Evolutionary conservation across 2,329 filamentous ascomycete genomes (phyloP), one percentile per base, ranked within the genome.

Genomic region (Lasiodiplodia sp.): DNA sequence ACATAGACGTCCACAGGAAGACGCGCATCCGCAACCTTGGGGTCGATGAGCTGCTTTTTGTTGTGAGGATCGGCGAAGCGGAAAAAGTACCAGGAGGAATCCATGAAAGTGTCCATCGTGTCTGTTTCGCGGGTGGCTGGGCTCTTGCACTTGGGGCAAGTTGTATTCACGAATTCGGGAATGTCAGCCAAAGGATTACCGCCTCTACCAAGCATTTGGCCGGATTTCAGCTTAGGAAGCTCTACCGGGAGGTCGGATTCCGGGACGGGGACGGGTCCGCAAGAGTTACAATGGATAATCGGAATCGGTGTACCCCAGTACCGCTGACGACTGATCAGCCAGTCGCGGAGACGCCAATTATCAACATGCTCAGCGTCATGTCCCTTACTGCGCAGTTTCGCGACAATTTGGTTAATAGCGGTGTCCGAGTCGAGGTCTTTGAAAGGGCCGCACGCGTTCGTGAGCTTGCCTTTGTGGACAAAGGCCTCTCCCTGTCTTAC

Each of bases 21-120:
- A 18, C 83, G 82, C 7, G 76, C 75, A 70, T 86, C 82, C 14
- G 87, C 87, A 12, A 84, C 84, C 21, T 84, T 80, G n/a, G 88
- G 80, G 0, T 88, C 88, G 71, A 96, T 89, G 0, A 88, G 89
- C 16, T 82, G 77, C 2, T 85, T 75, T 16, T 83, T 72, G 72
- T 96, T 94, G 21, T 88, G 83, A 0, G 91, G 83, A 73, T 96
- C 92, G 34, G 90, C 80, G 73, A 93, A 97, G 14, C 93, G 88
- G 81, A 94, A 88, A 75, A 90, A 97, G 79, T 97, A 97, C 94
- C 94, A 97, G 66, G 93, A 96, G 1, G 93, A 97, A 80, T 97
- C 94, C 70, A 97, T 94, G 80, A 97, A 97, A 0, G 94, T 97
- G 78, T 97, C 94, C 94, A 97, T 97, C 2, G 94, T 97, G 77